phyloP scores from a whole-genome alignment of 2,329 filamentous ascomycete genomes.

The Allantophomopsis lycopodina region DNA sequence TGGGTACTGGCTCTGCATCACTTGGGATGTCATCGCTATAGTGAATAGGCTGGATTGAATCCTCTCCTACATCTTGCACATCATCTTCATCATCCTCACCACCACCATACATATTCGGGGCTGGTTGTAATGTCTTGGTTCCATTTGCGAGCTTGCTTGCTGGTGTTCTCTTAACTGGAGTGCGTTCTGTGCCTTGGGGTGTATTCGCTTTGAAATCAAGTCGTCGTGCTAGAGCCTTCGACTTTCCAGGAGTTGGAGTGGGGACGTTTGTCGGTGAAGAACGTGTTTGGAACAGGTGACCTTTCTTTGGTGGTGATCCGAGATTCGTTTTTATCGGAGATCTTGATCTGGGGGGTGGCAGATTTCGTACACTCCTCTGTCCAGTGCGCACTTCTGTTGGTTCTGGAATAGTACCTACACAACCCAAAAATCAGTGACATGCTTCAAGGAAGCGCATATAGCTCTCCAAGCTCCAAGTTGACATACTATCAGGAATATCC shows the following conservation, averaged over 20 bases:
- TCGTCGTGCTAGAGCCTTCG: no score
- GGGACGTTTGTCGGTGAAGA: no score
- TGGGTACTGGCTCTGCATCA: conserved; percentile 9
- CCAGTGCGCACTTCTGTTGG: conserved; percentile 25
- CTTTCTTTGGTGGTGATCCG: conserved; percentile 11
- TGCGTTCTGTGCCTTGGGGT: no score
- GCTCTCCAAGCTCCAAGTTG: background rate
- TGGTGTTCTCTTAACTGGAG: no score
- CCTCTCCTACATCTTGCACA: conserved; percentile 19
- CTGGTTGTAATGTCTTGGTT: conserved; percentile 13
- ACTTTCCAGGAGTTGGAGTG: no score
- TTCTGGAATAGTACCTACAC: conserved; percentile 33
- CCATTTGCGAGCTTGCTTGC: no score
- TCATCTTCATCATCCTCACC: no score
- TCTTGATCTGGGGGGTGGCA: conserved; percentile 18
- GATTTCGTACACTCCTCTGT: conserved; percentile 16
- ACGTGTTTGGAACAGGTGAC: no score
- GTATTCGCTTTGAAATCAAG: no score
- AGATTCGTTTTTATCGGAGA: conserved; percentile 20
- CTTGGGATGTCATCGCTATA: conserved; percentile 7
- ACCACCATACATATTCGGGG: conserved; percentile 3
- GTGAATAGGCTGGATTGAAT: conserved; percentile 9
- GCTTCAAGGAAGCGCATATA: background rate
- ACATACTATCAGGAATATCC: conserved; percentile 48
- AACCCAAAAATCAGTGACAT: conserved; percentile 3